These are phyloP conservation scores for Fusarium oxysporum DNA, from an alignment of 2,329 filamentous ascomycete species.

Conservation along the genomic window DNA sequence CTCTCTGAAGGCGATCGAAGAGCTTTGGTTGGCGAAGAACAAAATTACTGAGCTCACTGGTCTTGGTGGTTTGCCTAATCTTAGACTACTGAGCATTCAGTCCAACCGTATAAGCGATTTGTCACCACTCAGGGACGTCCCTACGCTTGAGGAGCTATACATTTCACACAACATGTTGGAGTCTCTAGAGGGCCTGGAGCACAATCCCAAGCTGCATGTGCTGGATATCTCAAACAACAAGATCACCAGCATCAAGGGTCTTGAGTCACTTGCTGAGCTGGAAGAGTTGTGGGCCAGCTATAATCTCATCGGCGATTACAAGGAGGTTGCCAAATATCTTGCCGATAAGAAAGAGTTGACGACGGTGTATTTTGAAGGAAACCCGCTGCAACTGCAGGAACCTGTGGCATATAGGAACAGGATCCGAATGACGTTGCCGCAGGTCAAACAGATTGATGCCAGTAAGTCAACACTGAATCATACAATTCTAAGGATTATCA, in stretches of 20 bases:
- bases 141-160: conserved; percentile 90
- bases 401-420: conserved; percentile 96
- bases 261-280: conserved; percentile 75
- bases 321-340: conserved; percentile 83
- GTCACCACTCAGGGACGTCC: conserved; percentile 77
- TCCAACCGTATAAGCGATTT: conserved; percentile 90
- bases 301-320: conserved; percentile 83
- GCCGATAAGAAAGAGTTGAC: conserved; percentile 81
- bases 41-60: conserved; percentile 89
- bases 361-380: conserved; percentile 97
- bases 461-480: conserved; percentile 71
- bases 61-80: conserved; percentile 78
- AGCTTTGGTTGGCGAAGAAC: conserved; percentile 96
- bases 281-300: conserved; percentile 97
- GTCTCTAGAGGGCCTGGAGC: conserved; percentile 77
- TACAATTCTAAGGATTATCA: not conserved
- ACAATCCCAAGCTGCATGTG: conserved; percentile 75
- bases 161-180: conserved; percentile 94
- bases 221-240: conserved; percentile 93
- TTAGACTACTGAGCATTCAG: conserved; percentile 92
- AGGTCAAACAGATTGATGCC: conserved; percentile 94
- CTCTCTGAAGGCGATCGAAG: conserved; percentile 78
- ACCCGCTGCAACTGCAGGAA: conserved; percentile 82
- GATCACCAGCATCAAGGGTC: conserved; percentile 78
- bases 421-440: conserved; percentile 85